Base-by-base conservation (phyloP, 805 yeast species). In the Alloascoidea hylecoeti region DNA sequence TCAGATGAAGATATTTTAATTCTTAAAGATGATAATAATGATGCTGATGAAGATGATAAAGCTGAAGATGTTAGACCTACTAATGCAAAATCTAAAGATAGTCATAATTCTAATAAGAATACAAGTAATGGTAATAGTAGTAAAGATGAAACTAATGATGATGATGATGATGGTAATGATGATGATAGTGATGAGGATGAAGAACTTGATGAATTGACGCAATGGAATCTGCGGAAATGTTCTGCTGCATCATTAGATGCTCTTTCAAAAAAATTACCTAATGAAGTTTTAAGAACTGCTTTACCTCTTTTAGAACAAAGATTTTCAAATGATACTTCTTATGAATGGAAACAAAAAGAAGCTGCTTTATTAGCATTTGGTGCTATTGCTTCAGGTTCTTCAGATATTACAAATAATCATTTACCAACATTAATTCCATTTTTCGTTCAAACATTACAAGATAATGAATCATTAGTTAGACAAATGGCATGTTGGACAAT, bases 401-500 rank as follows among this genome's bases (percentile, higher is more conserved):
- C 78, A 35, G 83, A 78, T 40, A 76, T 86, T 3, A 58, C 75
- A 15, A 57, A 72, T 14, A 73, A 72, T 33, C 81, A 81, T 47
- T 61, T 92, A 33, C 94, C 96, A 2, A 70, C 75, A 18, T 61
- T 92, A 35, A 75, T 89, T 23, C 95, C 95, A 30, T 86, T 78
- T 52, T 64, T 92, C 43, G 86, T 86, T 18, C 84, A 85, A 41
- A 67, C 94, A 49, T 60, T 88, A 42, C 64, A 66, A 42, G 96
- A 88, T 54, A 76, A 80, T 53, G 79, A 86, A 57, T 78, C 95
- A 5, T 70, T 94, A 15, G 94, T 92, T 3, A 70, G 97, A 46
- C 94, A 85, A 56, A 92, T 92, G 38, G 64, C 95, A 0, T 89
- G 97, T 61, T 92, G 98, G 98, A 83, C 97, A 0, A 60, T 92